Evolutionary conservation across 2,329 filamentous ascomycete species (phyloP).

Genomic region (Drechmeria coniospora): DNA sequence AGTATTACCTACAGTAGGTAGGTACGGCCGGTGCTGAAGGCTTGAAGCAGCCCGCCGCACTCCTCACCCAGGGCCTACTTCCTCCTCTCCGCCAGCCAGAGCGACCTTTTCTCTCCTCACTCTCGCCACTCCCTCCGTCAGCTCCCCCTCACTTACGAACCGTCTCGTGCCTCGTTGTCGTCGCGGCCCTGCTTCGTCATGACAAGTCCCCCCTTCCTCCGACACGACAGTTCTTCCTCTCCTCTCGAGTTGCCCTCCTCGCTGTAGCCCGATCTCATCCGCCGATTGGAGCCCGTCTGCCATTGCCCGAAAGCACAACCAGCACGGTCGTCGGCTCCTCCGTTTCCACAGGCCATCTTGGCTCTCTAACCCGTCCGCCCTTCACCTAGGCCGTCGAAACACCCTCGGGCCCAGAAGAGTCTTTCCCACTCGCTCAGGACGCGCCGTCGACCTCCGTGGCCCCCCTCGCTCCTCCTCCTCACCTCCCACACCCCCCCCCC

Average conservation of each 20-base stretch:
- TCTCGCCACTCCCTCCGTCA: too few relatives aligned
- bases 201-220: slow-evolving; percentile 4
- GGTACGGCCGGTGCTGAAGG: too few relatives aligned
- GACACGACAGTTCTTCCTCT: slow-evolving; percentile 3
- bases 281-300: background rate
- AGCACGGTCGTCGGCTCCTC: slow-evolving; percentile 6
- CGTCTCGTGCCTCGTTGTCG: background rate
- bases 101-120: too few relatives aligned
- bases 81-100: too few relatives aligned
- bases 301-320: slow-evolving; percentile 5
- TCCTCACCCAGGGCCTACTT: too few relatives aligned
- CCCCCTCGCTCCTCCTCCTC: slow-evolving; percentile 4
- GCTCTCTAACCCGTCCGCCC: background rate
- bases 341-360: slow-evolving; percentile 13
- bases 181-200: slow-evolving; percentile 5
- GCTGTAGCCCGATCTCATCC: slow-evolving; percentile 6
- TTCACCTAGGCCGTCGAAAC: background rate
- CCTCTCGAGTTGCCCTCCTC: slow-evolving; percentile 2
- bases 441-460: slow-evolving; percentile 2
- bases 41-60: too few relatives aligned
- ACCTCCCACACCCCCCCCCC: too few relatives aligned
- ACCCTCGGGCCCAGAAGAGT: too few relatives aligned
- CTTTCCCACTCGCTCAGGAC: background rate
- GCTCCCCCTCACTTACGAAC: too few relatives aligned
- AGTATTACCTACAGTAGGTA: too few relatives aligned